These are phyloP conservation scores for Pulveroboletus ravenelii DNA, from an alignment of 768 basidiomycete genomes.

Conservation along the genomic window DNA sequence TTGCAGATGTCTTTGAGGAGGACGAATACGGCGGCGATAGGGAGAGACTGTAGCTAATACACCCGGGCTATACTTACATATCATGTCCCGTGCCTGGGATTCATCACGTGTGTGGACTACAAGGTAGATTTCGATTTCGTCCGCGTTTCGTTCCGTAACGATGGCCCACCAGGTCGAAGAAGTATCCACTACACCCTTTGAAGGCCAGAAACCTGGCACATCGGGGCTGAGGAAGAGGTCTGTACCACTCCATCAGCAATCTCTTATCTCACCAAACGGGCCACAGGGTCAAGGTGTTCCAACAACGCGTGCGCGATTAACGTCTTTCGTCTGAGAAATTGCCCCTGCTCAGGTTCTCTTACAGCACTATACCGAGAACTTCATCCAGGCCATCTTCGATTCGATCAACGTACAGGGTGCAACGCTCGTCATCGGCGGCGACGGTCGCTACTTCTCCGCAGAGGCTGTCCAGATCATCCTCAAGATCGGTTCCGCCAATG, in stretches of 20 bases:
- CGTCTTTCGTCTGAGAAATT: slow-evolving; percentile 2
- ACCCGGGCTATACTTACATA: neutral
- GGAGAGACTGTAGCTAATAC: slow-evolving; percentile 31
- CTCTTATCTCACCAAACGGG: slow-evolving; percentile 15
- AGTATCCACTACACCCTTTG: slow-evolving; percentile 78
- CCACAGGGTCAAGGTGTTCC: slow-evolving; percentile 91
- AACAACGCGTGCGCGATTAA: slow-evolving; percentile 70
- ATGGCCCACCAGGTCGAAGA: slow-evolving; percentile 55
- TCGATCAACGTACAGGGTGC: slow-evolving; percentile 77
- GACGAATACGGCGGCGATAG: slow-evolving; percentile 22
- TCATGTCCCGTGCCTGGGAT: neutral
- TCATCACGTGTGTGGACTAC: slow-evolving; percentile 23
- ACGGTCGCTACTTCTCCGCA: slow-evolving; percentile 88
- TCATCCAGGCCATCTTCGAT: slow-evolving; percentile 89
- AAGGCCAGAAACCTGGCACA: slow-evolving; percentile 96
- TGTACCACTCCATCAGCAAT: neutral
- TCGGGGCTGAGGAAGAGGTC: slow-evolving; percentile 96
- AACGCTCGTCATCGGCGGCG: slow-evolving; percentile 93
- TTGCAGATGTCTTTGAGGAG: slow-evolving; percentile 66
- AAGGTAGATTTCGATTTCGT: too few relatives aligned
- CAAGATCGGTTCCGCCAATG: slow-evolving; percentile 91
- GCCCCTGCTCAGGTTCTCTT: slow-evolving; percentile 18
- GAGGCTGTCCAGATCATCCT: slow-evolving; percentile 89
- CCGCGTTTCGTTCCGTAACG: slow-evolving; percentile 5
- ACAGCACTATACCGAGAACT: slow-evolving; percentile 99